Conservation (phyloP, 345 rosid genomes). For the Brassica juncea region DNA sequence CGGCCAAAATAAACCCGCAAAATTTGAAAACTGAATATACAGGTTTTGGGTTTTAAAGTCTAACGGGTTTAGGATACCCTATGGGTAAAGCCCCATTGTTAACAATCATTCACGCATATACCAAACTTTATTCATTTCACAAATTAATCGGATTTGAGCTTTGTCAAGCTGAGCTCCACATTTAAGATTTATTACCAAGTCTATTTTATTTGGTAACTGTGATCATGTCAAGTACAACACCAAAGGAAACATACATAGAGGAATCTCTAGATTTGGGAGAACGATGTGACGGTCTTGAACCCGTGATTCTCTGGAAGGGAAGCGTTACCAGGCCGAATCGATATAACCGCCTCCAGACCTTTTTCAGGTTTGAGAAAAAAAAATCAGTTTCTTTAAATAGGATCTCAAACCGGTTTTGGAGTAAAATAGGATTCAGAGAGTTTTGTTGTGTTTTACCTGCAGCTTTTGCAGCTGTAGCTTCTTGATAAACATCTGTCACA, state of each 20-base stretch:
- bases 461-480: conserved; percentile 81
- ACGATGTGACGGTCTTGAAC: conserved; percentile 65
- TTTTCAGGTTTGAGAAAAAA: background rate
- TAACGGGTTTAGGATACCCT: too few species aligned
- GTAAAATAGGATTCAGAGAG: background rate
- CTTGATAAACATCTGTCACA: conserved; percentile 82
- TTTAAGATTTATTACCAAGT: conserved; percentile 1
- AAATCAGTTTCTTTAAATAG: background rate
- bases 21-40: too few species aligned
- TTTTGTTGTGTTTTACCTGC: conserved; percentile 56
- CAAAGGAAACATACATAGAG: background rate
- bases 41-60: too few species aligned
- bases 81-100: too few species aligned
- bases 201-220: conserved; percentile 14
- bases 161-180: conserved; percentile 5
- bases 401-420: conserved; percentile 5
- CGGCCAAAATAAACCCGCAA: too few species aligned
- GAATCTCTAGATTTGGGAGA: conserved; percentile 53
- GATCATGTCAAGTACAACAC: conserved; percentile 17
- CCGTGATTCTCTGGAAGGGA: conserved; percentile 64
- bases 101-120: background rate
- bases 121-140: conserved; percentile 7
- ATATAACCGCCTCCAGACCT: conserved; percentile 66
- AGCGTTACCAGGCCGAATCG: conserved; percentile 72
- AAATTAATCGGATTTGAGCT: background rate